Base-by-base conservation (phyloP, 2,329 filamentous ascomycete species). In the Verticillium klebahnii region DNA sequence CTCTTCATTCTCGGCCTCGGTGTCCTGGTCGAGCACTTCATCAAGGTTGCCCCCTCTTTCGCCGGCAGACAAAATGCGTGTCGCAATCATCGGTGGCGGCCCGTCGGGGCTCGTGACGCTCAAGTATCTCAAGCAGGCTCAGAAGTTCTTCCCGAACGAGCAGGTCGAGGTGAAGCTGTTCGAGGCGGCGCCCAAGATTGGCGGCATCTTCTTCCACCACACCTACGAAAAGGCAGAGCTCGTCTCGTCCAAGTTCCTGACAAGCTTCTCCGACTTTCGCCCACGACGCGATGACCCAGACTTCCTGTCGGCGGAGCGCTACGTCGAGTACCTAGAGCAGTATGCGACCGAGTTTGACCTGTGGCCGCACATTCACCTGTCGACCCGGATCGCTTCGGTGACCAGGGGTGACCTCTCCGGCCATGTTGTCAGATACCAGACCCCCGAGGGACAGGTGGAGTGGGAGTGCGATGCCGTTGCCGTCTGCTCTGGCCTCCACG, bases 231-330 rank as follows among this genome's bases (percentile, higher is more conserved):
- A 81, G 37, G 78, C 80, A 1, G 80, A 82, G 69, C 74, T 75
- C 1, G 80, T 83, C 1, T 80, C 78, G 1, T 82, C 79, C 3
- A 81, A 81, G 63, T 80, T 81, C 54, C 71, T 84, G 9, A 83
- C 80, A 0, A 71, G 77, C 19, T 83, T 83, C 64, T 83, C 80
- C 1, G 80, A 83, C 64, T 80, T 79, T 62, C 75, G 80, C 1
- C 72, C 78, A 5, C 70, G 77, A 2, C 58, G 70, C 1, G 73
- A 78, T 11, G 73, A 73, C 1, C 75, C 79, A 8, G 80, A 82
- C 63, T 82, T 82, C 61, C 65, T 81, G 8, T 74, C 73, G 2
- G 73, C 76, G 0, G 64, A 71, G 8, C 67, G 69, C 2, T 82
- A 81, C 62, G 71, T 78, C 17, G 58, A 70, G 14, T 82, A 83